phyloP scores from a whole-genome alignment of 805 yeast genomes.

The Brettanomyces naardenensis region DNA sequence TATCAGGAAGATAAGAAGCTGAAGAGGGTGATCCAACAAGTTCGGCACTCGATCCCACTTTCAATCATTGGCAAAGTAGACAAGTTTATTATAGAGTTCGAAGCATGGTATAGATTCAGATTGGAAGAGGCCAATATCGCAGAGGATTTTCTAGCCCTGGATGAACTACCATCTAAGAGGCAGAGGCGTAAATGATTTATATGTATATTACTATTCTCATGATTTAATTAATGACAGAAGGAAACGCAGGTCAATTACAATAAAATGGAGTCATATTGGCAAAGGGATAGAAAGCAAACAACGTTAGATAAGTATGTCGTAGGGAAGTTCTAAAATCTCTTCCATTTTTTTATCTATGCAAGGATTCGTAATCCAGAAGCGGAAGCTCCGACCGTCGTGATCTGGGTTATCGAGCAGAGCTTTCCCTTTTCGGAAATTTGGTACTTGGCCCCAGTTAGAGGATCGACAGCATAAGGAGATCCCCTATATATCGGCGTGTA shows the following conservation, averaged over 20 bases:
- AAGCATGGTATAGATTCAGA: conserved; percentile 12
- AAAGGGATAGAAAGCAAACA: too few relatives aligned
- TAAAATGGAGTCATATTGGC: too few relatives aligned
- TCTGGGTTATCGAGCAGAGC: conserved; percentile 63
- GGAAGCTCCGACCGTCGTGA: conserved; percentile 82
- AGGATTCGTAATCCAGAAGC: conserved; percentile 76
- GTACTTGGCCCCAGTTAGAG: conserved; percentile 86
- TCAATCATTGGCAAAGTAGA: conserved; percentile 19
- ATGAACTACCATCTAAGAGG: too few relatives aligned
- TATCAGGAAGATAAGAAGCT: conserved; percentile 9
- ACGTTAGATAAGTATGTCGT: too few relatives aligned
- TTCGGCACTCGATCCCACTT: conserved; percentile 15
- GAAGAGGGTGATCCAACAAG: conserved; percentile 10
- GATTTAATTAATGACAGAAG: too few relatives aligned
- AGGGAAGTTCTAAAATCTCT: too few relatives aligned
- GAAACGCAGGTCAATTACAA: neutral
- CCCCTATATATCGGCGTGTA: conserved; percentile 85
- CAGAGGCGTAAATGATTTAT: too few relatives aligned
- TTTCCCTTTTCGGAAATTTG: conserved; percentile 71
- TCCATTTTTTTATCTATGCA: too few relatives aligned
- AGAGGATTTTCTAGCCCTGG: too few relatives aligned
- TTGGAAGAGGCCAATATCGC: neutral
- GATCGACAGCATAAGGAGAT: conserved; percentile 54
- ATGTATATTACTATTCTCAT: too few relatives aligned
- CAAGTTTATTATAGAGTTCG: conserved; percentile 16